Evolutionary conservation across 202 grass and related monocot species (phyloP).

Genomic region (Setaria viridis): DNA sequence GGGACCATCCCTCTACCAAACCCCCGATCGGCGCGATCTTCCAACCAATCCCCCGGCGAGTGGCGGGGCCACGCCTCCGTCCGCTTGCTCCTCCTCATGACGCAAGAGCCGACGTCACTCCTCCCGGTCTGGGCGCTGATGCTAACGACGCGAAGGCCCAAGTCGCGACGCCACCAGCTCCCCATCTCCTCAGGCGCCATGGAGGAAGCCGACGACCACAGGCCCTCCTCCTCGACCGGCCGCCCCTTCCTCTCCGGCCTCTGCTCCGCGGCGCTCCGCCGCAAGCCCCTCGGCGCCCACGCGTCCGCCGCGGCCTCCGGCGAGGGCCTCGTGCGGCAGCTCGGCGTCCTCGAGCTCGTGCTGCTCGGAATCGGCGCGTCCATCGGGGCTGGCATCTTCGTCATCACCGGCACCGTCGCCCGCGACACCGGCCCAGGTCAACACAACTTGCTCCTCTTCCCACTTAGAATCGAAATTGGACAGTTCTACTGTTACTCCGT

Average conservation of each 20-base stretch:
- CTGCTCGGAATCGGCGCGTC: constrained; percentile 94
- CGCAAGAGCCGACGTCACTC: constrained; percentile 55
- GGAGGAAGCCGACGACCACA: constrained; percentile 44
- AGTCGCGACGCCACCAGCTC: constrained; percentile 42
- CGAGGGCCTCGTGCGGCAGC: constrained; percentile 80
- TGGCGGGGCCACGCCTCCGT: constrained; percentile 23
- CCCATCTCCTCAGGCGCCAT: constrained; percentile 43
- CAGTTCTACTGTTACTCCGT: neutral
- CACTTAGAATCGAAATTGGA: neutral
- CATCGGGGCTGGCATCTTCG: constrained; percentile 96
- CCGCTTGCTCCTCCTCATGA: constrained; percentile 30
- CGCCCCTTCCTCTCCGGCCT: constrained; percentile 61
- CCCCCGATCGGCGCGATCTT: neutral
- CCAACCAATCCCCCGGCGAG: constrained; percentile 8
- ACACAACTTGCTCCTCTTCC: neutral
- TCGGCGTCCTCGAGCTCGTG: constrained; percentile 80
- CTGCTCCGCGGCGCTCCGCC: constrained; percentile 77
- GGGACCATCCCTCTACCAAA: neutral
- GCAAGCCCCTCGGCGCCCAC: constrained; percentile 61
- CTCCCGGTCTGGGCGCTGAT: constrained; percentile 48
- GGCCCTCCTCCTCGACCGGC: constrained; percentile 37
- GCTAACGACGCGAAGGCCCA: constrained; percentile 38
- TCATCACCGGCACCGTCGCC: constrained; percentile 94
- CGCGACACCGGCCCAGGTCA: constrained; percentile 90
- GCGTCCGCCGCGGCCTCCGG: constrained; percentile 34